Evolutionary conservation across 768 basidiomycete species (phyloP).

Genomic region (Pleurotus sapidus): DNA sequence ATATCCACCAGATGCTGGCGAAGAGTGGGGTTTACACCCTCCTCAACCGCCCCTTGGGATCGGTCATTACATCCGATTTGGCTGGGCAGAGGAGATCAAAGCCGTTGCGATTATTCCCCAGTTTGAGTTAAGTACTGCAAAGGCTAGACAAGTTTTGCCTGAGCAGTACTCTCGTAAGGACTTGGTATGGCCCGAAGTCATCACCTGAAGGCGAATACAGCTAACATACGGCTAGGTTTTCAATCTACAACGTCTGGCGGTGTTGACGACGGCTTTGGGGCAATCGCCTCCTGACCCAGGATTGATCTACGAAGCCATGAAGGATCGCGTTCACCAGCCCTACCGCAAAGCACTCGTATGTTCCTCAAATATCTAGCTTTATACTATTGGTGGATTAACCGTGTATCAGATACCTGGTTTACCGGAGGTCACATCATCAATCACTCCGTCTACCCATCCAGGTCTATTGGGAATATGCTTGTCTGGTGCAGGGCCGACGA

Average conservation of each 20-base stretch:
- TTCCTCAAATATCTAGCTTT: conserved; percentile 8
- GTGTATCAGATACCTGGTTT: conserved; percentile 84
- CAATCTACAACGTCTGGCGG: conserved; percentile 94
- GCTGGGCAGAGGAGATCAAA: conserved; percentile 80
- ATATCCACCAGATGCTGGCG: conserved; percentile 89
- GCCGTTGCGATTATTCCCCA: conserved; percentile 93
- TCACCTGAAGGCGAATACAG: too few relatives aligned
- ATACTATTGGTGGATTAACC: neutral
- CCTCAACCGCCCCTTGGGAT: conserved; percentile 88
- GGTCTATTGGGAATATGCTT: conserved; percentile 97
- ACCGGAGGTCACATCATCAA: conserved; percentile 83
- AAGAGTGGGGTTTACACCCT: conserved; percentile 87
- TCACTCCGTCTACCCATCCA: conserved; percentile 87
- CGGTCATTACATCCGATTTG: conserved; percentile 90
- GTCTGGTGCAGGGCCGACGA: conserved; percentile 97
- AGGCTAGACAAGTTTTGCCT: conserved; percentile 88
- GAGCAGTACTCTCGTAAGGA: conserved; percentile 83
- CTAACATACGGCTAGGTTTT: conserved; percentile 64
- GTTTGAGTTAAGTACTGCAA: conserved; percentile 96
- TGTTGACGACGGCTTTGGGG: conserved; percentile 90
- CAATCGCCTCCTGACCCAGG: conserved; percentile 90
- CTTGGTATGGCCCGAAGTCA: conserved; percentile 45
- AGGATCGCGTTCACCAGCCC: conserved; percentile 96
- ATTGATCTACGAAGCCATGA: conserved; percentile 99
- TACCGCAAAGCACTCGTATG: conserved; percentile 85